Percentiles rank a stretch among this genome's conserved stretches.
phyloP scores from a whole-genome alignment of 768 basidiomycete species.

The Kwoniella europaea region DNA sequence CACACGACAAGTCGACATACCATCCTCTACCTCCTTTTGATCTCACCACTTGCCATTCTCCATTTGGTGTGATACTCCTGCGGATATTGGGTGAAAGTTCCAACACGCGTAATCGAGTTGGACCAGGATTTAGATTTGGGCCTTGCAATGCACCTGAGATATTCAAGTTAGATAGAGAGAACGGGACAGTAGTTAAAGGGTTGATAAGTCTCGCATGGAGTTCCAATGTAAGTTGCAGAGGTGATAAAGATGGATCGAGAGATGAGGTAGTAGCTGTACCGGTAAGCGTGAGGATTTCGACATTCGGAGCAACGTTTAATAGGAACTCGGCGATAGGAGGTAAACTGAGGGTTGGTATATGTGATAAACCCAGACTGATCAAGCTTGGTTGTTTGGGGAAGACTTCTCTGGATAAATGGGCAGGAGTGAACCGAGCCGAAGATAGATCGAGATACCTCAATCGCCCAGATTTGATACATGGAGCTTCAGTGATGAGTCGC shows the following conservation, averaged over 20 bases:
- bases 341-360: conserved; percentile 75
- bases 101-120: conserved; percentile 79
- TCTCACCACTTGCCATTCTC: conserved; percentile 81
- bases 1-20: conserved; percentile 88
- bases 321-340: conserved; percentile 72
- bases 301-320: conserved; percentile 68
- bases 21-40: conserved; percentile 93
- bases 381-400: conserved; percentile 73
- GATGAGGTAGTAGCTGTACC: conserved; percentile 68
- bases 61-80: conserved; percentile 67
- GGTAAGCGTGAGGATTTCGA: conserved; percentile 87
- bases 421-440: conserved; percentile 72
- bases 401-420: conserved; percentile 61
- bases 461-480: conserved; percentile 75
- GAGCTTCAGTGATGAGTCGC: conserved; percentile 72
- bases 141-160: conserved; percentile 33
- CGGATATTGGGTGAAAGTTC: conserved; percentile 79
- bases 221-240: conserved; percentile 73
- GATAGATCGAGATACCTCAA: conserved; percentile 90
- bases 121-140: conserved; percentile 59
- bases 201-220: conserved; percentile 78
- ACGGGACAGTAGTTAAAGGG: conserved; percentile 78
- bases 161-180: conserved; percentile 66
- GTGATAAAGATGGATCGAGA: conserved; percentile 60
- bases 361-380: conserved; percentile 86